A percentile compares a stretch with the other conserved stretches of the same genome.
phyloP scores from a whole-genome alignment of 768 basidiomycete species.

The Kondoa malvinella region DNA sequence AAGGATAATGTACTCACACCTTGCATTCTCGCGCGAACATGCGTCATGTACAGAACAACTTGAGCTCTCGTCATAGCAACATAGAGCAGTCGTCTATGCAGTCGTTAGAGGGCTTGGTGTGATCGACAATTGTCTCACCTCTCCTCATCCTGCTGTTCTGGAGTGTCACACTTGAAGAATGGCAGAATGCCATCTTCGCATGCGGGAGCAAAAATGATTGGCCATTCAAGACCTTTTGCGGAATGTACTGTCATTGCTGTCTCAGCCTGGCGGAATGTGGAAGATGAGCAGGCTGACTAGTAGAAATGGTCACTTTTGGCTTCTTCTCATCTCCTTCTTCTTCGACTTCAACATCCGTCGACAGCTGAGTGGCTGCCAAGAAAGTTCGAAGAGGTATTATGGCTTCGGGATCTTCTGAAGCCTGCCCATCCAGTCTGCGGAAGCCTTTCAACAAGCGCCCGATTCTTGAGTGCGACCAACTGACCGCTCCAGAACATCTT shows the following conservation, averaged over 20 bases:
- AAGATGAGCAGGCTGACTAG: conserved; percentile 36
- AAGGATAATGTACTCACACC: conserved; percentile 29
- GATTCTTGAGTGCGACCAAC: not conserved
- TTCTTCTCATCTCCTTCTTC: conserved; percentile 23
- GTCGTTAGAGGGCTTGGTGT: not conserved
- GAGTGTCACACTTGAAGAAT: conserved; percentile 41
- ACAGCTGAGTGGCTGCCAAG: conserved; percentile 63
- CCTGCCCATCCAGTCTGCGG: not conserved
- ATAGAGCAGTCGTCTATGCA: conserved; percentile 55
- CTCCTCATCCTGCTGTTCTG: conserved; percentile 65
- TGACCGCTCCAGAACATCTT: not conserved
- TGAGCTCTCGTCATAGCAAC: conserved; percentile 80
- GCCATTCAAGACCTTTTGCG: conserved; percentile 84
- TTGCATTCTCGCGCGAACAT: conserved; percentile 40
- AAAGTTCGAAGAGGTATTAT: conserved; percentile 41
- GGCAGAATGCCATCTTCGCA: conserved; percentile 61
- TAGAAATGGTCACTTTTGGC: conserved; percentile 66
- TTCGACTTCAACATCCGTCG: conserved; percentile 52
- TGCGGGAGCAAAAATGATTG: conserved; percentile 63
- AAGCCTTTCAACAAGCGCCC: not conserved
- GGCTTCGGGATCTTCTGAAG: not conserved
- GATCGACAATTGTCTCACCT: conserved; percentile 36
- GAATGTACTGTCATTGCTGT: conserved; percentile 38
- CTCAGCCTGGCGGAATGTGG: not conserved
- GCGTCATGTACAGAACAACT: conserved; percentile 46